Percentiles rank a stretch among this genome's conserved stretches.
Conservation (phyloP, 2,329 filamentous ascomycete species). For the Venturia pyrina region DNA sequence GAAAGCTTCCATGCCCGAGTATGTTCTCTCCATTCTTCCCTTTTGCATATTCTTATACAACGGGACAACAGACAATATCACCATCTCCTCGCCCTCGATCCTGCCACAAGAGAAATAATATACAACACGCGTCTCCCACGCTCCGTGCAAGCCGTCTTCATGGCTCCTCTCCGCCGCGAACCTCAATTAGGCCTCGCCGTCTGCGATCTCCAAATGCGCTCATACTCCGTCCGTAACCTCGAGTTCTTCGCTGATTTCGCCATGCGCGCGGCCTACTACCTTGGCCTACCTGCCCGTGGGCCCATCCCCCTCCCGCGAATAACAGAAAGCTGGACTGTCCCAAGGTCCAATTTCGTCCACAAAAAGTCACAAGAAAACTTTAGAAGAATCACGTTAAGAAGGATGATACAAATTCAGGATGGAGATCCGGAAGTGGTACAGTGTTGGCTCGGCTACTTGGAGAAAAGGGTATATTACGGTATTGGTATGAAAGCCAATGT, state of each 20-base stretch:
- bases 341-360: slow-evolving; percentile 78
- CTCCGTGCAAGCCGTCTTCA: slow-evolving; percentile 74
- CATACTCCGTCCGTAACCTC: slow-evolving; percentile 80
- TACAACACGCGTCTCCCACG: slow-evolving; percentile 52
- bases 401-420: slow-evolving; percentile 87
- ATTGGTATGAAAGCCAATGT: slow-evolving; percentile 98
- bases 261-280: slow-evolving; percentile 86
- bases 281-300: slow-evolving; percentile 74
- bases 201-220: slow-evolving; percentile 86
- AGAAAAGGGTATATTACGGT: slow-evolving; percentile 90
- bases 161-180: slow-evolving; percentile 69
- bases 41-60: neutral
- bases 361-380: slow-evolving; percentile 99
- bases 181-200: slow-evolving; percentile 68
- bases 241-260: slow-evolving; percentile 95
- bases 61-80: neutral
- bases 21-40: neutral
- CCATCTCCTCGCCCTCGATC: slow-evolving; percentile 8
- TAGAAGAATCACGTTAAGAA: slow-evolving; percentile 75
- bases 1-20: neutral
- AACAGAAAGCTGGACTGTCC: slow-evolving; percentile 89
- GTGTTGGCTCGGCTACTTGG: slow-evolving; percentile 83
- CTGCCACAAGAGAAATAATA: slow-evolving; percentile 5
- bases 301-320: slow-evolving; percentile 79
- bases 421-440: slow-evolving; percentile 82